Percentiles rank a stretch among this genome's conserved stretches.
These are phyloP conservation scores for Xylaria bambusicola DNA, from an alignment of 495 filamentous ascomycete genomes.

Conservation along the genomic window DNA sequence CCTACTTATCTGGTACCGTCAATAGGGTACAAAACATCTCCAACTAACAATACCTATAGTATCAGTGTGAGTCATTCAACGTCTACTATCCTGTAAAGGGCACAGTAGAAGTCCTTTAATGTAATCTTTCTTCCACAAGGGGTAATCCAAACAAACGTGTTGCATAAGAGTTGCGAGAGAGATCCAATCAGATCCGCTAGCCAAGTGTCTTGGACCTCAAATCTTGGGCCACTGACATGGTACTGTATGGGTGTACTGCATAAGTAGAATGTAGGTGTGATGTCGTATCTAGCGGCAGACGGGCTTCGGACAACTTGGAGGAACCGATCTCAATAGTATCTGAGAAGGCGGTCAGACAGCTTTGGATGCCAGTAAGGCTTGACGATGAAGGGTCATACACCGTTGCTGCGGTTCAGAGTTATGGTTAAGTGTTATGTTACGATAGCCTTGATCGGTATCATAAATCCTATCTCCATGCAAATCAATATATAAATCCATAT, in stretches of 20 bases:
- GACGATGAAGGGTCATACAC: too few relatives aligned
- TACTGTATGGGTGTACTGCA: background rate
- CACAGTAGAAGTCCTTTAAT: background rate
- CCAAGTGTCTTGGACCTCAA: background rate
- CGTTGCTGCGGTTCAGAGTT: too few relatives aligned
- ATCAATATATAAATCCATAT: background rate
- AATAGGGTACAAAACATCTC: too few relatives aligned
- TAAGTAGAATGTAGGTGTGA: too few relatives aligned
- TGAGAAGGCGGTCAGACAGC: conserved; percentile 6
- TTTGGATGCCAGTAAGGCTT: background rate
- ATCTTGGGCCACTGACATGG: background rate
- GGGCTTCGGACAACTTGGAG: conserved; percentile 13
- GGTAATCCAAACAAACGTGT: too few relatives aligned
- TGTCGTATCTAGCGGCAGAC: too few relatives aligned
- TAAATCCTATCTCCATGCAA: too few relatives aligned
- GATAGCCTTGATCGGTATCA: too few relatives aligned
- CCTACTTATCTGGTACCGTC: too few relatives aligned
- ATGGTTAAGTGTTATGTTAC: too few relatives aligned
- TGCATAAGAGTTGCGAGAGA: background rate
- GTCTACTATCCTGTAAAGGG: background rate
- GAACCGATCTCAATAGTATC: conserved; percentile 14
- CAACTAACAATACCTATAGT: too few relatives aligned
- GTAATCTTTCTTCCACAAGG: background rate
- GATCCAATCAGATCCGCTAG: conserved; percentile 2
- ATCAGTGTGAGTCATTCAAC: too few relatives aligned